Conservation (phyloP, 768 basidiomycete genomes). For the Tricholoma sp. region DNA sequence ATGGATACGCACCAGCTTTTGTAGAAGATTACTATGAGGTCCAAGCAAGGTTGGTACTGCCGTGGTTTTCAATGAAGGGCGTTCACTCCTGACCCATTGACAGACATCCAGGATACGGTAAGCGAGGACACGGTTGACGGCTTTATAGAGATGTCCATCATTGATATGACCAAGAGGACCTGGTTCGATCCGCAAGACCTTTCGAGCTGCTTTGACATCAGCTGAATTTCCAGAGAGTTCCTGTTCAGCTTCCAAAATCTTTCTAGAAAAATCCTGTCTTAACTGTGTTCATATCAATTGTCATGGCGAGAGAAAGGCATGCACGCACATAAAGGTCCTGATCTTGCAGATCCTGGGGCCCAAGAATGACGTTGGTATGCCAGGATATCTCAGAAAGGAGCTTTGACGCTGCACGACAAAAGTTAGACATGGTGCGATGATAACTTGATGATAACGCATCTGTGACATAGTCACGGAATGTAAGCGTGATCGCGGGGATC, state of each 20-base stretch:
- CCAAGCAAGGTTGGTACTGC: neutral
- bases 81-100: neutral
- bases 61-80: neutral
- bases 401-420: neutral
- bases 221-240: neutral
- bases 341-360: neutral
- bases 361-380: neutral
- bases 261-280: neutral
- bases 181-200: neutral
- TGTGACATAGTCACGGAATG: neutral
- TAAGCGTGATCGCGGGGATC: neutral
- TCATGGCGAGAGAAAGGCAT: neutral
- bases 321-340: neutral
- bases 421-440: neutral
- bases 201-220: neutral
- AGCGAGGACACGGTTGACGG: neutral
- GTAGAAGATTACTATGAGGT: neutral
- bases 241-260: neutral
- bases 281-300: neutral
- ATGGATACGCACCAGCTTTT: neutral
- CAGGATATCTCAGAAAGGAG: neutral
- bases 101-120: neutral
- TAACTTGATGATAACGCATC: neutral
- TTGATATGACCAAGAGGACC: neutral
- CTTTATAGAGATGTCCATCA: neutral